phyloP scores from a whole-genome alignment of 345 rosid species.

The Trapa bicornis region DNA sequence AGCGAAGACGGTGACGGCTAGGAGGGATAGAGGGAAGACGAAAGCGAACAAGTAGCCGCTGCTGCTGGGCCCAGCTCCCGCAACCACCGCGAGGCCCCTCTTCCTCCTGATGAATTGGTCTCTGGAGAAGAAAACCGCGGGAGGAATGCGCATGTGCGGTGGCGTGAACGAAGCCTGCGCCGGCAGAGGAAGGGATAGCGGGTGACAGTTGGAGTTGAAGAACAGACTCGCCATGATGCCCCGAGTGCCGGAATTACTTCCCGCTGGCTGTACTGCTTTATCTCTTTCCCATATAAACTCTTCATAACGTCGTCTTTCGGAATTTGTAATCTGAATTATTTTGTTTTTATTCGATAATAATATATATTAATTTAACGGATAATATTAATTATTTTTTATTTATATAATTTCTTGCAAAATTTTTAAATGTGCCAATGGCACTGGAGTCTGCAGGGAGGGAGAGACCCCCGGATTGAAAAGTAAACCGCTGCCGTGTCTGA shows the following conservation, averaged over 20 bases:
- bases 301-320: neutral
- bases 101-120: slow-evolving; percentile 8
- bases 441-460: too few relatives aligned
- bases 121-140: slow-evolving; percentile 13
- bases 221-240: slow-evolving; percentile 38
- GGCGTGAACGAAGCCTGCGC: slow-evolving; percentile 6
- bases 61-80: slow-evolving; percentile 53
- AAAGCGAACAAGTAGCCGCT: slow-evolving; percentile 53
- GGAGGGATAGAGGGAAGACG: slow-evolving; percentile 56
- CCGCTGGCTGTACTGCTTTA: neutral
- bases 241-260: neutral
- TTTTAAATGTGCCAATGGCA: too few relatives aligned
- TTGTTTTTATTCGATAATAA: too few relatives aligned
- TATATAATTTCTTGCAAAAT: too few relatives aligned
- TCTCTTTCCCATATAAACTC: neutral
- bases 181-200: slow-evolving; percentile 12
- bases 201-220: slow-evolving; percentile 20
- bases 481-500: too few relatives aligned
- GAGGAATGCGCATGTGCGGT: slow-evolving; percentile 2
- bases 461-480: too few relatives aligned
- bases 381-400: too few relatives aligned
- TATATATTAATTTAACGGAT: too few relatives aligned
- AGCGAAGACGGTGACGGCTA: slow-evolving; percentile 51
- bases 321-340: neutral
- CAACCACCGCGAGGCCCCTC: slow-evolving; percentile 31